Evolutionary conservation across 441 rosid genomes (phyloP).

Genomic region (Syzygium syzygioides): DNA sequence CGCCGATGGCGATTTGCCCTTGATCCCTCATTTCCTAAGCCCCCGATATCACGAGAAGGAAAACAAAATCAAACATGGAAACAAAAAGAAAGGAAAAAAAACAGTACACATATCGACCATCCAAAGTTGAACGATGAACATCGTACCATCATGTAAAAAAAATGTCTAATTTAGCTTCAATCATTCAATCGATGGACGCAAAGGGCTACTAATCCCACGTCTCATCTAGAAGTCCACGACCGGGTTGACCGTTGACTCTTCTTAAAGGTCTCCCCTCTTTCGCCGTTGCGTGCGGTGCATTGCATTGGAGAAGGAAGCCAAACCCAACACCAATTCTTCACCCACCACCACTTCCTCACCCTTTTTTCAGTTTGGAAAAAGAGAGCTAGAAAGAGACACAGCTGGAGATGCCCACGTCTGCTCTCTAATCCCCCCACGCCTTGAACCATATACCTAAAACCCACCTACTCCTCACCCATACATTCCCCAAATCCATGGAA

Average conservation of each 20-base stretch:
- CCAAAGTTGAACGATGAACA: background rate
- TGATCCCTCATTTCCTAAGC: background rate
- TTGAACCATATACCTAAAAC: background rate
- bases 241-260: background rate
- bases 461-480: background rate
- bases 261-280: background rate
- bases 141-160: background rate
- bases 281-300: background rate
- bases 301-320: background rate
- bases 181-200: background rate
- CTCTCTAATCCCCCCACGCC: background rate
- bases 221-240: background rate
- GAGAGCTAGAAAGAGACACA: background rate
- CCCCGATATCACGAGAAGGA: background rate
- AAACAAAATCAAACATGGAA: background rate
- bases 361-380: background rate
- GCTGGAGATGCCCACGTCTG: background rate
- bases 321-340: background rate
- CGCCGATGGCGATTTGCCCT: fast-evolving
- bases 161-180: background rate
- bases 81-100: background rate
- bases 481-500: background rate
- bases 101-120: background rate
- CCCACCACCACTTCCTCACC: background rate
- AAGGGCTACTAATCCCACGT: background rate